These are phyloP conservation scores for Bauhinia variegata DNA, from an alignment of 306 rosid species.

Conservation along the genomic window DNA sequence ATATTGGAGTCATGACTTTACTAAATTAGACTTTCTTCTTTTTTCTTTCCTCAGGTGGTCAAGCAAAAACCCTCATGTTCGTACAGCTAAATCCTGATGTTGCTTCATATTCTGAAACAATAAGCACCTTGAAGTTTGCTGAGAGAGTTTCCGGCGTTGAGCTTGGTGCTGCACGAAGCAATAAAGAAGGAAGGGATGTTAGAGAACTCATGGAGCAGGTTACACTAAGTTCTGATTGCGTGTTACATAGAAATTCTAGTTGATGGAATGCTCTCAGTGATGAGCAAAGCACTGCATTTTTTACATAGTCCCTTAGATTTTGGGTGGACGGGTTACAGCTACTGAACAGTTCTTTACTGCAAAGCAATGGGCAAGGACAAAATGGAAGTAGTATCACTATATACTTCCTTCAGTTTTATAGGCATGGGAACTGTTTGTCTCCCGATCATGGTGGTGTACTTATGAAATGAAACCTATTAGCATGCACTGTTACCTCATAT, in stretches of 20 bases:
- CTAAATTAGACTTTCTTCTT: conserved; percentile 28
- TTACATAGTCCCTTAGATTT: too few relatives aligned
- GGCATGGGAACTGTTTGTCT: conserved; percentile 18
- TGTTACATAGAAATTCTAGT: conserved; percentile 24
- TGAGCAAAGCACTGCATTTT: conserved; percentile 27
- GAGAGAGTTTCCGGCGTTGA: conserved; percentile 99
- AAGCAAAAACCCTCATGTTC: conserved; percentile 98
- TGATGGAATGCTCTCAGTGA: conserved; percentile 14
- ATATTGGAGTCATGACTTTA: conserved; percentile 16
- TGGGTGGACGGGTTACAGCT: too few relatives aligned
- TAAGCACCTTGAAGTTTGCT: conserved; percentile 96
- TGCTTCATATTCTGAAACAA: conserved; percentile 84
- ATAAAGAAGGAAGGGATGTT: conserved; percentile 94
- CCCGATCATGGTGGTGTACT: not conserved
- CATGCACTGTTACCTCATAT: conserved; percentile 27
- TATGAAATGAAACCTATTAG: conserved; percentile 24
- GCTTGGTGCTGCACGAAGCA: conserved; percentile 96
- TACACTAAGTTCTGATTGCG: conserved; percentile 22
- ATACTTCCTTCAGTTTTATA: conserved; percentile 11
- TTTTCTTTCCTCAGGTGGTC: conserved; percentile 76
- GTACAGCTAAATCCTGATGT: conserved; percentile 95
- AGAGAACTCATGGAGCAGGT: conserved; percentile 99
- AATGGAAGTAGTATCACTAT: too few relatives aligned
- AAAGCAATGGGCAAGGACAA: not conserved
- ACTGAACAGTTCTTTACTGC: not conserved